Percentiles rank a stretch among this genome's conserved stretches.
phyloP scores from a whole-genome alignment of 129 eudicot species.

The Apium graveolens region DNA sequence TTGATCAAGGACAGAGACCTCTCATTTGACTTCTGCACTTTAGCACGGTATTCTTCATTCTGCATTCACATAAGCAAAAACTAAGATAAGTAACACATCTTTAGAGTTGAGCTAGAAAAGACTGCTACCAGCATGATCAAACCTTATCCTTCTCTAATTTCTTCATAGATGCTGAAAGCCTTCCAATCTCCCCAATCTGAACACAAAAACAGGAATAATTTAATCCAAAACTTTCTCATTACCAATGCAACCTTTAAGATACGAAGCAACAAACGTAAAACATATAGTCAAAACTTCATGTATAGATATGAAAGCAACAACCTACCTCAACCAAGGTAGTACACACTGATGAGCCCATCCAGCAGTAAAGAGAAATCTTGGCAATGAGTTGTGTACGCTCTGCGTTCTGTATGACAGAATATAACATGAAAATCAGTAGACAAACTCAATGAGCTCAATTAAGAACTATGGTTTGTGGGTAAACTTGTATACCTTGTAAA shows the following conservation, averaged over 20 bases:
- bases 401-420: conserved; percentile 22
- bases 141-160: conserved; percentile 88
- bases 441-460: not conserved
- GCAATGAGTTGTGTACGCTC: conserved; percentile 38
- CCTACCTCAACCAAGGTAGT: conserved; percentile 40
- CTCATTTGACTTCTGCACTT: conserved; percentile 68
- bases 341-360: conserved; percentile 36
- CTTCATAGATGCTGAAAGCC: conserved; percentile 82
- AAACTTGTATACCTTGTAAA: conserved; percentile 57
- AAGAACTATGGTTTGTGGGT: not conserved
- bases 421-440: not conserved
- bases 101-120: not conserved
- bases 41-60: conserved; percentile 68
- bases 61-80: conserved; percentile 23
- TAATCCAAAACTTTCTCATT: conserved; percentile 1
- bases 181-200: conserved; percentile 83
- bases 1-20: conserved; percentile 80
- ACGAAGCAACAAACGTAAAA: not conserved
- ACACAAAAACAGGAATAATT: not conserved
- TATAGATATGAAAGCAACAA: not conserved
- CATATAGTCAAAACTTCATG: not conserved
- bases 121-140: conserved; percentile 3
- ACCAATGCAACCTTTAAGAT: not conserved
- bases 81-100: not conserved
- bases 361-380: conserved; percentile 39